Evolutionary conservation across 192 early-diverging fungal species (phyloP), one percentile per base, ranked within the genome.

Genomic region (Oehlia diaphana): DNA sequence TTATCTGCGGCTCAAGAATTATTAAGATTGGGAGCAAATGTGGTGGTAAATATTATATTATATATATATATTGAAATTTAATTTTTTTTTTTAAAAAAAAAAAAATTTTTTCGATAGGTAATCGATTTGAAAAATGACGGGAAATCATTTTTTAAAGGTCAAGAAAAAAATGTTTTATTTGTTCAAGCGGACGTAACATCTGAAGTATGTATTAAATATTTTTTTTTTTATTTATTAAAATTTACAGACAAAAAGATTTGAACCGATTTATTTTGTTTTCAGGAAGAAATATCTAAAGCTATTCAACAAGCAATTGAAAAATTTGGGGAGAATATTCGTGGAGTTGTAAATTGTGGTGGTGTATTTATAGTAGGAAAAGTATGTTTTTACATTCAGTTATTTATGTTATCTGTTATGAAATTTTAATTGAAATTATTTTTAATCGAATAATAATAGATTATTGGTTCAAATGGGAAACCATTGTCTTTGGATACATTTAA

Each of bases 401-500:
- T 21, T 58, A 1, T 21, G 0, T 21, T 58, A 21, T 58, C 21
- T 58, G 31, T 31, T 1, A 31, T 58, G 5, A 58, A 4, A 19
- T 37, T 37, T 42, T 8, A 58, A 58, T 58, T 19, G 4, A 21
- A 58, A 58, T 6, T 19, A 21, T 4, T 19, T 58, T 58, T 21
- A 58, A 21, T 58, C 21, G 16, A 31, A 31, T 2, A 21, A 21
- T 58, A 9, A n/a, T 44, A 71, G 84, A 85, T 79, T 42, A 80
- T 82, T 4, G 78, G 73, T 50, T 79, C 79, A 62, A 81, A 82
- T 65, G 84, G 84, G 4, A 82, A 81, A 31, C 81, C 84, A 62
- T 76, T 79, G 37, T 72, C 81, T 21, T 49, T 88, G 79, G 80
- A 87, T 12, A 75, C 82, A 44, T 86, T 89, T 81, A 80, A 88